Base-by-base conservation (phyloP, 345 rosid genomes). In the Aquilaria sinensis region DNA sequence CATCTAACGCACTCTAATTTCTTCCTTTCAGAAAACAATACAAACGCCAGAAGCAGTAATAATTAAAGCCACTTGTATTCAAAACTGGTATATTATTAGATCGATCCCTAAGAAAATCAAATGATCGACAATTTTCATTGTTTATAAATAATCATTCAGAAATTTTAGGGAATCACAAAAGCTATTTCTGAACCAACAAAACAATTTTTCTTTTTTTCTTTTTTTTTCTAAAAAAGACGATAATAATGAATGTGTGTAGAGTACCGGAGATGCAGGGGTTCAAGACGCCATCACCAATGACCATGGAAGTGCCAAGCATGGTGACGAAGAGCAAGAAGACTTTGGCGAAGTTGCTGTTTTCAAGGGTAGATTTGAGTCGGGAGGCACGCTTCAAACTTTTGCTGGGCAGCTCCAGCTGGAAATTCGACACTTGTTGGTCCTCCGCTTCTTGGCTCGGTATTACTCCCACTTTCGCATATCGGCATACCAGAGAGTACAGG, bases 281-380 rank as follows among this genome's bases (percentile, higher is more conserved):
- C 43, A 84, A 85, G 70, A 84, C 60, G 4, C 90, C 85, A 12
- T 84, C 90, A 12, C 87, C 90, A 31, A 84, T 66, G 73, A 84
- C 81, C 87, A 84, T 81, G 69, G 87, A 81, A 31, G 81, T 80
- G 1, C 80, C 83, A 8, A 78, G 75, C 83, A 84, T 70, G 64
- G 86, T 78, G 53, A 72, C 69, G 11, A 81, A 50, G 55, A 80
- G 61, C 2, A 84, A 53, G 41, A 76, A 64, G 37, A 67, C 43
- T 58, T 82, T 85, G 51, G 76, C 78, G 2, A 68, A 62, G 1
- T 6, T 16, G 57, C 82, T 80, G 4, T 61, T 66, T 70, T 82
- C 81, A 0, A 82, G 67, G 62, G 5, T 45, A 2, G 71, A 53
- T 61, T 71, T 77, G 52, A 82, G 54, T 7, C 14, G 46, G 10